Evolutionary conservation across 2,329 filamentous ascomycete species (phyloP).

Genomic region (Monosporascus ibericus): DNA sequence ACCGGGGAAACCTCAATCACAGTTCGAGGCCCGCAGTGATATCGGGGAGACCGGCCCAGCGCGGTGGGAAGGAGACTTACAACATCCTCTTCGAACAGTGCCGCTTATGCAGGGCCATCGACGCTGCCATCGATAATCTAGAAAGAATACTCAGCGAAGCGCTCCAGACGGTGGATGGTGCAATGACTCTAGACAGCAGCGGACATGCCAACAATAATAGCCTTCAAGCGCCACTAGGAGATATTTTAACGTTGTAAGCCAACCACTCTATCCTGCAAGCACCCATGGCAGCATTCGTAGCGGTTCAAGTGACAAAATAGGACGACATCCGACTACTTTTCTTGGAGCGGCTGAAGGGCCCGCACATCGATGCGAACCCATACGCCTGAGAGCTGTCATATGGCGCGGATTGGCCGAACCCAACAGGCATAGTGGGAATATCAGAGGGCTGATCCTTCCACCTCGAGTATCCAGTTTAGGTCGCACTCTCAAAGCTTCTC

Average conservation of each 20-base stretch:
- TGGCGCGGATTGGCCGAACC: slow-evolving; percentile 6
- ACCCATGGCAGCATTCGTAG: slow-evolving; percentile 11
- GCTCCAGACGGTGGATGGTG: slow-evolving; percentile 35
- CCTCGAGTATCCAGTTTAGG: slow-evolving; percentile 2
- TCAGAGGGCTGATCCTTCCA: slow-evolving; percentile 7
- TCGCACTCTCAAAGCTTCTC: slow-evolving; percentile 7
- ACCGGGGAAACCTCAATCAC: slow-evolving; percentile 18
- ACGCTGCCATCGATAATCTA: slow-evolving; percentile 28
- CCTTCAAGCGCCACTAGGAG: slow-evolving; percentile 5
- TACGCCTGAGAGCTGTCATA: slow-evolving; percentile 5
- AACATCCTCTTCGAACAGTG: slow-evolving; percentile 20
- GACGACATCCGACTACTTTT: slow-evolving; percentile 6
- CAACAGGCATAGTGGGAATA: slow-evolving; percentile 14
- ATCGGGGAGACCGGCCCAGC: slow-evolving; percentile 4
- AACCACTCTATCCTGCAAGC: slow-evolving; percentile 7
- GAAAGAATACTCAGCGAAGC: slow-evolving; percentile 42
- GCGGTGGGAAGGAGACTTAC: slow-evolving; percentile 14
- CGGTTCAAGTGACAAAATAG: slow-evolving; percentile 9
- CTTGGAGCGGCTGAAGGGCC: slow-evolving; percentile 8
- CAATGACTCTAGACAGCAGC: slow-evolving; percentile 25
- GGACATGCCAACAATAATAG: slow-evolving; percentile 17
- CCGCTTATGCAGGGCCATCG: slow-evolving; percentile 16
- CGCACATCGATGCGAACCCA: slow-evolving; percentile 6
- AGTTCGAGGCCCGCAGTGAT: slow-evolving; percentile 13
- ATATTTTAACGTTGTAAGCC: slow-evolving; percentile 6